Evolutionary conservation across 2,329 filamentous ascomycete species (phyloP), one percentile per base, ranked within the genome.

Genomic region (Trichoderma cornu-damae): DNA sequence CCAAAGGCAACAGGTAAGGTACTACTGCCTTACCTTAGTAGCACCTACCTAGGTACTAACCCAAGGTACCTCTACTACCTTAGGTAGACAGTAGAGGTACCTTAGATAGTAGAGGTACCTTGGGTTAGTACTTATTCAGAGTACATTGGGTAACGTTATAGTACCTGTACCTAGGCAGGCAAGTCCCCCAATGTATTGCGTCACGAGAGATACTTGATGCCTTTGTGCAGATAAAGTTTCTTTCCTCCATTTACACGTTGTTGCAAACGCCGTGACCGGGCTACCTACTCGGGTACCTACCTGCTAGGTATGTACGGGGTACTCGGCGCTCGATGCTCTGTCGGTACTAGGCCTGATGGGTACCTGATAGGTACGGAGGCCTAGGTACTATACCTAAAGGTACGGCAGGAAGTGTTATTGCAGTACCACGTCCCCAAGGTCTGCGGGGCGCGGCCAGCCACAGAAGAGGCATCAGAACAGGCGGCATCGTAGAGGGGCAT

Each of bases 401-500:
- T 40, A 35, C 22, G 12, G 6, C 35, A 30, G 35, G 35, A 9
- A 32, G 49, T 52, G 35, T 42, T 52, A 52, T 52, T 52, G 16
- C 49, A 38, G 51, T 55, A 55, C 51, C 30, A 46, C 42, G 14
- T 35, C 38, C 42, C 51, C n/a, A 28, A 46, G 24, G 51, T 46
- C 51, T 50, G 54, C 54, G 54, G 54, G 54, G 54, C 54, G 46
- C 35, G 37, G 6, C 43, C 34, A 40, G 46, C 46, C 46, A 57
- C 44, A 35, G 44, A 40, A 28, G 34, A 57, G 32, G 40, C 51
- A 47, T 46, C 54, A 42, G 40, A 37, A 38, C 47, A 55, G 49
- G 48, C 35, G 42, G 51, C 32, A 43, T 32, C 56, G 62, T 71
- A 67, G 70, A 72, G 70, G 70, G 69, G 68, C 69, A 72, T 67